Base-by-base conservation (phyloP, 306 rosid genomes). In the Vigna angularis region DNA sequence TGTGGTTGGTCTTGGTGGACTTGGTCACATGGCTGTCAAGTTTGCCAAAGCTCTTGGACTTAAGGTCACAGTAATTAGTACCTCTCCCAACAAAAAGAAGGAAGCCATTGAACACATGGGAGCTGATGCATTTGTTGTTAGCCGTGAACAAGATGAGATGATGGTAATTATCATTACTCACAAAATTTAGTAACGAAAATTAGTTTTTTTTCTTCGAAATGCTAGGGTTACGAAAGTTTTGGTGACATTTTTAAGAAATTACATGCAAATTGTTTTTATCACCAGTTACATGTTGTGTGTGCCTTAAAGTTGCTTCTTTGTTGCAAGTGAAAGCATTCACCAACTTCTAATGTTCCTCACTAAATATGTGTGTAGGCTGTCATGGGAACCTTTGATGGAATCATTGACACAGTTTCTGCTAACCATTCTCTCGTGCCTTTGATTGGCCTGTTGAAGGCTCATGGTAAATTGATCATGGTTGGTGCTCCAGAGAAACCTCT, bases 21-120 rank as follows among this genome's bases (percentile, higher is more conserved):
- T 90, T 2, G 91, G 95, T 14, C 95, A 88, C 6, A 59, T 90
- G 75, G 92, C 89, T 15, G 83, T 90, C 0, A 90, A 90, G 34
- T 88, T 90, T 69, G 88, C 88, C 6, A 90, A 86, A 81, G 87
- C 92, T 49, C 13, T 90, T 62, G 92, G 94, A 9, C 75, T 61
- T 20, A 81, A 83, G 53, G 90, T 88, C 0, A 90, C 92, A 0
- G 90, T 90, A 2, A 79, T 90, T 6, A 88, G 92, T 26, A 88
- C 92, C 3, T 90, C 92, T 10, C 87, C 83, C 24, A 74, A 48
- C 49, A 90, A 90, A 66, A 85, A 86, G 84, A 40, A 79, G 5
- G 90, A 90, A 72, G 95, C 95, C 1, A 30, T 85, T 36, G 66
- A 86, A 45, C 66, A 44, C 0, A 70, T 88, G 1, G 81, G 81